phyloP scores from a whole-genome alignment of 148 eudicot species.

The Camellia granthamiana region DNA sequence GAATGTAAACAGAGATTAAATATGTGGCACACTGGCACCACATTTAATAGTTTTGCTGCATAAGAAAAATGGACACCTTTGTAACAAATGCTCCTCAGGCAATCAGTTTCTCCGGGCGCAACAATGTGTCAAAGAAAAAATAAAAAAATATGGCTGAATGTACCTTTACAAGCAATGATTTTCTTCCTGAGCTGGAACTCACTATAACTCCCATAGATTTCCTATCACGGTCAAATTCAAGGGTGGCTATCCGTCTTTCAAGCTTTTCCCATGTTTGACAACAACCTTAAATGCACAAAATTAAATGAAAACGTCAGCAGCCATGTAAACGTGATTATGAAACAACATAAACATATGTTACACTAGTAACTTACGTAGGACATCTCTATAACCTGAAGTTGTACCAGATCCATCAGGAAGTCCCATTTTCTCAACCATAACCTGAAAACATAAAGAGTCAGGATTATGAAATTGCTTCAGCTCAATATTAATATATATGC shows the following conservation, averaged over 20 bases:
- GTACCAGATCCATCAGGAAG: slow-evolving; percentile 42
- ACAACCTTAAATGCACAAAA: slow-evolving; percentile 35
- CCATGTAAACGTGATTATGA: not conserved
- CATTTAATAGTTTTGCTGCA: not conserved
- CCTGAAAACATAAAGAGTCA: slow-evolving; percentile 28
- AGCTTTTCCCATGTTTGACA: slow-evolving; percentile 49
- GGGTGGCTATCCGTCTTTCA: slow-evolving; percentile 56
- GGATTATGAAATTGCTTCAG: not conserved
- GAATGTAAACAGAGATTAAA: not conserved
- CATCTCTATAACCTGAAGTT: slow-evolving; percentile 28
- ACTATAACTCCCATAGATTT: slow-evolving; percentile 78
- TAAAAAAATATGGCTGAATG: not conserved
- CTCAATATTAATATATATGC: not conserved
- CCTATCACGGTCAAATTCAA: slow-evolving; percentile 78
- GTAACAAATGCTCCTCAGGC: not conserved
- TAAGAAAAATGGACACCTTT: not conserved
- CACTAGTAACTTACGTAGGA: slow-evolving; percentile 31
- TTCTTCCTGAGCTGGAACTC: slow-evolving; percentile 48
- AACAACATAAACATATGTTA: not conserved
- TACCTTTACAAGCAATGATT: slow-evolving; percentile 67
- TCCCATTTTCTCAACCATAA: slow-evolving; percentile 68
- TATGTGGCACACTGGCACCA: not conserved
- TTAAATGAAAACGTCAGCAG: slow-evolving; percentile 10
- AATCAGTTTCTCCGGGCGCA: not conserved
- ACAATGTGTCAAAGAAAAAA: not conserved